A percentile compares a stretch with the other conserved stretches of the same genome.
phyloP scores from a whole-genome alignment of 805 yeast genomes.

The Candida vaughaniae region DNA sequence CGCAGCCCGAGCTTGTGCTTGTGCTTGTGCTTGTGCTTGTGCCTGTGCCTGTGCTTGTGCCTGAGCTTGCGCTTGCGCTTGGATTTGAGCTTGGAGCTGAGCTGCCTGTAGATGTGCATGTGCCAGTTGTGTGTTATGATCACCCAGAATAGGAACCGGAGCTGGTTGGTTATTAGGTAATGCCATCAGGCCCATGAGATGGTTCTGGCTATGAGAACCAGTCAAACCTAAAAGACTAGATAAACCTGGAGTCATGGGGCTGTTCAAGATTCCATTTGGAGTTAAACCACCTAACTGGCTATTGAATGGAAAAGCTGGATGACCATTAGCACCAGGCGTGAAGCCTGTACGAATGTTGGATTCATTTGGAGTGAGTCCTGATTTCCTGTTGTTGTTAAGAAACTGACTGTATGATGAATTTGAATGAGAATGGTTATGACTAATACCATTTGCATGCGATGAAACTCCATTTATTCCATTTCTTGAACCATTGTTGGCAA shows the following conservation, averaged over 20 bases:
- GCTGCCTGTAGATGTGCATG: conserved; percentile 9
- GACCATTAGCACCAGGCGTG: conserved; percentile 52
- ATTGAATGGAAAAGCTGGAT: conserved; percentile 27
- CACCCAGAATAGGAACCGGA: no score
- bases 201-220: conserved; percentile 10
- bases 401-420: conserved; percentile 18
- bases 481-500: no score
- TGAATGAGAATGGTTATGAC: conserved; percentile 9
- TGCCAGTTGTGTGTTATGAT: conserved; percentile 7
- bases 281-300: conserved; percentile 33
- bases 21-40: conserved; percentile 7
- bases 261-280: conserved; percentile 39
- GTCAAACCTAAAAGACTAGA: conserved; percentile 37
- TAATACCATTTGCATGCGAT: background rate
- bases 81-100: conserved; percentile 8
- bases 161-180: no score
- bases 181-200: conserved; percentile 1
- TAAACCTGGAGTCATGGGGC: conserved; percentile 51
- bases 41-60: conserved; percentile 6
- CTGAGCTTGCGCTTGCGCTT: conserved; percentile 6
- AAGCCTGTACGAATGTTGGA: conserved; percentile 68
- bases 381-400: conserved; percentile 33
- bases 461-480: no score
- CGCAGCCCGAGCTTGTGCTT: conserved; percentile 1
- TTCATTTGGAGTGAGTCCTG: conserved; percentile 78